Percentiles rank a stretch among this genome's conserved stretches.
phyloP scores from a whole-genome alignment of 169 alveolate genomes.

The Plasmodium reichenowi region DNA sequence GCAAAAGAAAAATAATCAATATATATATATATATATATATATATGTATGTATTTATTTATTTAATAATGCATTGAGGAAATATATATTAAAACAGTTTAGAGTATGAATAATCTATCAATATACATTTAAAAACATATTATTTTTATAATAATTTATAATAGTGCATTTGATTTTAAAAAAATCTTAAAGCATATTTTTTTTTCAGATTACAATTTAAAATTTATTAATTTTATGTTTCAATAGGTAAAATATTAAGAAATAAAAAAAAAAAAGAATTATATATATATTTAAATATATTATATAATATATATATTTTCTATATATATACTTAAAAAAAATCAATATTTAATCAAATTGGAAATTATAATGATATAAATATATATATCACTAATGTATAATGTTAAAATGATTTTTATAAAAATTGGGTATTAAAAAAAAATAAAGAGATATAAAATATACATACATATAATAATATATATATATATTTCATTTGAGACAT shows the following conservation, averaged over 20 bases:
- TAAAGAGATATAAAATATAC: constrained; percentile 2
- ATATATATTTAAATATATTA: constrained; percentile 1
- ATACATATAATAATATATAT: no score
- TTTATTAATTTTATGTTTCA: no score
- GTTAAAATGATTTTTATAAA: no score
- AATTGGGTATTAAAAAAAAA: neutral
- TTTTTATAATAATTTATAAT: neutral
- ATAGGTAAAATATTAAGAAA: neutral
- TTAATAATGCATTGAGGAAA: no score
- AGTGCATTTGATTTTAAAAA: constrained; percentile 5
- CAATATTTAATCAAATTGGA: constrained; percentile 24
- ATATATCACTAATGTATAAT: no score
- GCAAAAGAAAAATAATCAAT: no score
- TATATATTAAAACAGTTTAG: no score
- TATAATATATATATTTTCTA: no score
- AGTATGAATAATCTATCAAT: no score
- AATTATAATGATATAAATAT: neutral
- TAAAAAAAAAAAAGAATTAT: constrained; percentile 15
- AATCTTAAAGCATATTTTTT: neutral
- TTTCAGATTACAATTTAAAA: no score
- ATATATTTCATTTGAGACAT: no score
- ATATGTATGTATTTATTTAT: neutral
- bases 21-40: neutral
- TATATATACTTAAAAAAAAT: constrained; percentile 34
- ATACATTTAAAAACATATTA: no score